Evolutionary conservation across 2,329 filamentous ascomycete species (phyloP).

Genomic region (Ceratocystis eucalypticola): DNA sequence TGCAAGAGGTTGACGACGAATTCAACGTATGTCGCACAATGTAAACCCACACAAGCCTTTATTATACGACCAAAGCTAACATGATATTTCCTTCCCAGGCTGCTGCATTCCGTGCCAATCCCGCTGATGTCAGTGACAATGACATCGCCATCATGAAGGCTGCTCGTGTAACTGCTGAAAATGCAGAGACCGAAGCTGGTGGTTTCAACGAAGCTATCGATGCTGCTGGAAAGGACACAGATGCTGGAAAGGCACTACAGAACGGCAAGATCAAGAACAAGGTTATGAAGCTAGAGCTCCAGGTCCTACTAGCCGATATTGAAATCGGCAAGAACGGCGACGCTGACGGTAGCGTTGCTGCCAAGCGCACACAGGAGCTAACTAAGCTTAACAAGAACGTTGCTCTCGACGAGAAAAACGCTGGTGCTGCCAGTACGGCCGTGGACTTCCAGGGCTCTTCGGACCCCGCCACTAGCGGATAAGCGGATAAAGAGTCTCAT

Average conservation of each 20-base stretch:
- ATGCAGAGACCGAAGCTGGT: slow-evolving; percentile 35
- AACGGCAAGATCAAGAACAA: slow-evolving; percentile 47
- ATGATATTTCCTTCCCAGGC: slow-evolving; percentile 26
- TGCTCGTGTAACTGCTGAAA: slow-evolving; percentile 37
- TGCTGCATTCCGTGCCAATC: slow-evolving; percentile 27
- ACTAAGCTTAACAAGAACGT: slow-evolving; percentile 43
- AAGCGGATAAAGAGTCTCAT: not conserved
- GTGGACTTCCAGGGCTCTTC: slow-evolving; percentile 27
- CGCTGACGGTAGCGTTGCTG: slow-evolving; percentile 7
- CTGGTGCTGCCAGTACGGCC: slow-evolving; percentile 27
- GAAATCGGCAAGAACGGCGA: slow-evolving; percentile 36
- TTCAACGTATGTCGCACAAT: slow-evolving; percentile 34
- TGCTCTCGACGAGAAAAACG: slow-evolving; percentile 26
- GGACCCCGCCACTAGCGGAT: slow-evolving; percentile 9
- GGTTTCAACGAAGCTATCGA: slow-evolving; percentile 42
- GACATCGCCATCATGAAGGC: slow-evolving; percentile 39
- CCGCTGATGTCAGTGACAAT: slow-evolving; percentile 32
- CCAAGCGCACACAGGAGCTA: slow-evolving; percentile 27
- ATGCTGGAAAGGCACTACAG: slow-evolving; percentile 34
- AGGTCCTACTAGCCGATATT: slow-evolving; percentile 32
- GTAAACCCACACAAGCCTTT: not conserved
- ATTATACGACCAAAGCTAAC: not conserved
- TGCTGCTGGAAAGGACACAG: slow-evolving; percentile 29
- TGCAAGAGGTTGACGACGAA: slow-evolving; percentile 39
- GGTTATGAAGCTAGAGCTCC: slow-evolving; percentile 43